Evolutionary conservation across 768 basidiomycete genomes (phyloP).

Genomic region (Leccinum fibrillosum): DNA sequence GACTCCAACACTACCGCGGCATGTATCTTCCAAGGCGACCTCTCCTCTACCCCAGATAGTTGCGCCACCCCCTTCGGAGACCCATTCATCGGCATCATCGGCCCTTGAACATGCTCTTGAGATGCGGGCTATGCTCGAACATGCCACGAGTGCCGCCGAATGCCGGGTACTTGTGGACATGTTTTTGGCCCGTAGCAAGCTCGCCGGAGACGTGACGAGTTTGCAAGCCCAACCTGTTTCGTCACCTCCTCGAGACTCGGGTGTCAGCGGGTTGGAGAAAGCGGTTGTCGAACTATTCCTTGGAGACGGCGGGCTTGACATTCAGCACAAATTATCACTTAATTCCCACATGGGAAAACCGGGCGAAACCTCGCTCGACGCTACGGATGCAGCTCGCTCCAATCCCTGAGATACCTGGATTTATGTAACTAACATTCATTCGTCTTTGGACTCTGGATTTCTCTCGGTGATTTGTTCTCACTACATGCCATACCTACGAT

Average conservation of each 20-base stretch:
- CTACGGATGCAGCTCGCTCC: background rate
- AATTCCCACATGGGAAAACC: background rate
- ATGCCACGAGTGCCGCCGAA: conserved; percentile 74
- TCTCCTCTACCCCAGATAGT: conserved; percentile 8
- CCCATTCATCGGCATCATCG: conserved; percentile 20
- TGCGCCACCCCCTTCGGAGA: conserved; percentile 13
- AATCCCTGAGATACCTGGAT: conserved; percentile 15
- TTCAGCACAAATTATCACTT: background rate
- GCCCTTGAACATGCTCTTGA: conserved; percentile 53
- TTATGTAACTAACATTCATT: background rate
- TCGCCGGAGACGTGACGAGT: conserved; percentile 31
- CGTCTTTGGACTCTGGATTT: conserved; percentile 8
- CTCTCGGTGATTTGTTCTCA: background rate
- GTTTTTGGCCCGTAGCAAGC: conserved; percentile 65
- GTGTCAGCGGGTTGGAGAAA: conserved; percentile 37
- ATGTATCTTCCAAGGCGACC: conserved; percentile 13
- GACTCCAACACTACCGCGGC: conserved; percentile 7
- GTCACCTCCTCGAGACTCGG: conserved; percentile 34
- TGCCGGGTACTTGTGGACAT: conserved; percentile 84
- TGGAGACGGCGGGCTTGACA: conserved; percentile 21
- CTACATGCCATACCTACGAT: conserved; percentile 15
- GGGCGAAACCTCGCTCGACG: background rate
- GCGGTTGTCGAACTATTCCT: conserved; percentile 48
- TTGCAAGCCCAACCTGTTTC: conserved; percentile 31
- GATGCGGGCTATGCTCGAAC: conserved; percentile 62